Conservation (phyloP, 495 filamentous ascomycete species). For the Aspergillus steynii region DNA sequence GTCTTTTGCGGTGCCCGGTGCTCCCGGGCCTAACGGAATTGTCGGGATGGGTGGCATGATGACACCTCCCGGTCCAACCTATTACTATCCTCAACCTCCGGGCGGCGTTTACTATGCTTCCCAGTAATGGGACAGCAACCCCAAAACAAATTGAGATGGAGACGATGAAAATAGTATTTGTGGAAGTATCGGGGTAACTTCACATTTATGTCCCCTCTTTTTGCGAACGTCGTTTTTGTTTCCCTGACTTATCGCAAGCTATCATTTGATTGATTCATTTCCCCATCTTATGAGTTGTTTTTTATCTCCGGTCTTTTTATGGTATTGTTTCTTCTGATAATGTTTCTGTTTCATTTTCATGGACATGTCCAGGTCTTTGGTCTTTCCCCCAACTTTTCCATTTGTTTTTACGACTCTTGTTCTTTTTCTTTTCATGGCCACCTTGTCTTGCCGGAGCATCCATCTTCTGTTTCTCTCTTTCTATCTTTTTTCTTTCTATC, state of each 20-base stretch:
- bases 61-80: conserved; percentile 66
- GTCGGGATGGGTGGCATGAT: conserved; percentile 81
- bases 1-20: conserved; percentile 47
- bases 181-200: not conserved
- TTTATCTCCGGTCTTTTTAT: conserved; percentile 15
- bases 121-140: conserved; percentile 37
- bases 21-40: conserved; percentile 54
- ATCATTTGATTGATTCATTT: conserved; percentile 11
- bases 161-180: not conserved
- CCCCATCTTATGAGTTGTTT: conserved; percentile 13
- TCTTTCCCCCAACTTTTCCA: not conserved
- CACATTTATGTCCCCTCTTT: conserved; percentile 3
- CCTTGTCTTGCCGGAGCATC: conserved; percentile 14
- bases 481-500: conserved; percentile 2
- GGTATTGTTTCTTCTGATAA: conserved; percentile 8
- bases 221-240: conserved; percentile 14
- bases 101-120: conserved; percentile 63
- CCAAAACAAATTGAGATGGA: not conserved
- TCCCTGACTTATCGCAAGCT: conserved; percentile 14
- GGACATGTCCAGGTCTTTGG: conserved; percentile 6
- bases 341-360: conserved; percentile 12
- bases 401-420: conserved; percentile 10
- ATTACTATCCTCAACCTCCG: conserved; percentile 68
- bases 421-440: conserved; percentile 10
- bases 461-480: conserved; percentile 5